Base-by-base conservation (phyloP, 805 yeast genomes). In the Candida railenensis region DNA sequence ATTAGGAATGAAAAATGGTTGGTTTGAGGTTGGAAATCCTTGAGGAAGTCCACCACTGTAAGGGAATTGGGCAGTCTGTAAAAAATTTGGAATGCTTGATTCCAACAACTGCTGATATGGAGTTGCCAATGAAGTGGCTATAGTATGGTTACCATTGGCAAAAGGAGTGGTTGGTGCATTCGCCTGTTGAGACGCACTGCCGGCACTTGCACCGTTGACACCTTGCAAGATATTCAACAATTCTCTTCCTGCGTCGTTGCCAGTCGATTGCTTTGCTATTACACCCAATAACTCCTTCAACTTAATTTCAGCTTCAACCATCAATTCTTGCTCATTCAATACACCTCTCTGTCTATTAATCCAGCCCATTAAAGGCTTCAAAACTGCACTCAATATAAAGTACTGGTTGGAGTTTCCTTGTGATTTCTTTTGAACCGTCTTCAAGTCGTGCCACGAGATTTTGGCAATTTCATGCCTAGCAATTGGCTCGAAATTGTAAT, bases 391-490 rank as follows among this genome's bases (percentile, higher is more conserved):
- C 11, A 81, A 75, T 32, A 81, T 63, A 55, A 74, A 80, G 49
- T 60, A 77, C 22, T 64, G 52, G 49, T 61, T 65, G 14, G 70
- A 66, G 40, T 59, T 53, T 57, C 54, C n/a, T 67, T 76, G 59
- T 60, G 66, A 55, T 60, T 71, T 73, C 69, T 78, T 56, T 44
- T 57, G 66, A 25, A 72, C 57, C 7, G 53, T 22, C 54, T 63
- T 82, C 51, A 86, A 69, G 54, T 82, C 85, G 52, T 72, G 66
- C 98, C 97, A 92, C 64, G 84, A 77, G 43, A 92, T 88, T 46
- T 80, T 79, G 39, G 84, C 80, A 53, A 94, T 95, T 67, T 94
- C 99, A 62, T 87, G 87, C 58, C 96, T 79, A 1, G 89, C 96
- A 48, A 77, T 71, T 1, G 99, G 97, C 51, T 73, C 78, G 58